Conservation (phyloP, 257 asterid species). For the Ajuga chamaepitys region DNA sequence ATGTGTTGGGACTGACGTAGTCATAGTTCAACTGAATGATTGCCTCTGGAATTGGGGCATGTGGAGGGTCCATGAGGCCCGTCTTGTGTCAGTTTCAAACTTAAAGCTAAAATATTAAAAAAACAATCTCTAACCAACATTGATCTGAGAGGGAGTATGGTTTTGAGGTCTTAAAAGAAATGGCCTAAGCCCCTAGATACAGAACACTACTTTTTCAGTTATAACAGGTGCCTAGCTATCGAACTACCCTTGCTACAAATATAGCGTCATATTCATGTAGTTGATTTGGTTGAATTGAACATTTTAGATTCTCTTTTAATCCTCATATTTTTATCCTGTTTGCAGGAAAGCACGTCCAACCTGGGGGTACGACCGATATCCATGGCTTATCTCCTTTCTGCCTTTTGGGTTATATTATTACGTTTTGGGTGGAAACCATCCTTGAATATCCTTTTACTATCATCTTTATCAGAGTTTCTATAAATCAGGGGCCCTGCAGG, state of each 20-base stretch:
- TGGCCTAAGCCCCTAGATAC: not conserved
- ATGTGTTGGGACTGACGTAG: not conserved
- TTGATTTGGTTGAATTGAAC: not conserved
- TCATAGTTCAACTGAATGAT: not conserved
- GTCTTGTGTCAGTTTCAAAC: not conserved
- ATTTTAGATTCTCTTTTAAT: conserved; percentile 15
- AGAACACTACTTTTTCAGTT: not conserved
- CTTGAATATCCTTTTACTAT: conserved; percentile 20
- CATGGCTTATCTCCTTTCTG: conserved; percentile 1
- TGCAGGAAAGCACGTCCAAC: conserved; percentile 84
- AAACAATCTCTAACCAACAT: not conserved
- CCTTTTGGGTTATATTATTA: not conserved
- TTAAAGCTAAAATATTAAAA: not conserved
- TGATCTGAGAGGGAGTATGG: not conserved
- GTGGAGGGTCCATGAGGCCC: conserved; percentile 4
- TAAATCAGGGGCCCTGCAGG: conserved; percentile 88
- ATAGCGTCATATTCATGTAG: not conserved
- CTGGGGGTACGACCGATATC: conserved; percentile 68
- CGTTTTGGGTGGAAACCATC: conserved; percentile 10
- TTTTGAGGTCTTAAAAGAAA: not conserved
- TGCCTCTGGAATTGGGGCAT: not conserved
- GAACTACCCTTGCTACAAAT: not conserved
- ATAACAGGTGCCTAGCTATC: conserved; percentile 6
- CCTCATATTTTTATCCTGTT: conserved; percentile 25
- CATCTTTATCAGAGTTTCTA: conserved; percentile 25